Evolutionary conservation across 169 alveolate genomes (phyloP).

Genomic region (Blepharisma undulans): DNA sequence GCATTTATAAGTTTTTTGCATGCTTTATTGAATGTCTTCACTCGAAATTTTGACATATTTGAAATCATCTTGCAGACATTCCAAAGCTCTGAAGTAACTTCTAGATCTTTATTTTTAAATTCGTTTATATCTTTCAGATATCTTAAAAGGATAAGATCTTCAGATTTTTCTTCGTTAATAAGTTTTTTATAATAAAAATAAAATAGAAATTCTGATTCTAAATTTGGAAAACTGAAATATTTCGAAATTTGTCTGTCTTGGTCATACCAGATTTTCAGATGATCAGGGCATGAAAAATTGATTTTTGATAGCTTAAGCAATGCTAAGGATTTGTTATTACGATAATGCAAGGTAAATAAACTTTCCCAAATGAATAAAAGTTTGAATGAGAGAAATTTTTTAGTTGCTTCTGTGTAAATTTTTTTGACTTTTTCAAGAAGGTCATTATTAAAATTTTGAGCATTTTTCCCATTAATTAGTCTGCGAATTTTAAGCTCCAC

Average conservation of each 20-base stretch:
- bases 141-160: not conserved
- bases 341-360: not conserved
- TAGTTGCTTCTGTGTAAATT: not conserved
- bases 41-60: too few species aligned
- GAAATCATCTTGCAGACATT: not conserved
- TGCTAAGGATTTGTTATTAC: not conserved
- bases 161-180: not conserved
- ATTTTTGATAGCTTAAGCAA: not conserved
- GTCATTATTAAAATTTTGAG: not conserved
- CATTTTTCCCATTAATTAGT: not conserved
- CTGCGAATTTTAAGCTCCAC: not conserved
- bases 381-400: not conserved
- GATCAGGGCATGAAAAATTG: not conserved
- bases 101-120: not conserved
- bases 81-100: not conserved
- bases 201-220: not conserved
- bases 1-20: not conserved
- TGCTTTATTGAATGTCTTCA: not conserved
- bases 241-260: not conserved
- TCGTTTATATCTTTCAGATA: not conserved
- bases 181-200: not conserved
- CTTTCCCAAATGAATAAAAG: not conserved
- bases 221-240: not conserved
- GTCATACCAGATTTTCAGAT: not conserved
- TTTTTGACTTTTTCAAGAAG: not conserved